These are phyloP conservation scores for Fraxinus sp. DNA, from an alignment of 305 asterid genomes.

Conservation along the genomic window DNA sequence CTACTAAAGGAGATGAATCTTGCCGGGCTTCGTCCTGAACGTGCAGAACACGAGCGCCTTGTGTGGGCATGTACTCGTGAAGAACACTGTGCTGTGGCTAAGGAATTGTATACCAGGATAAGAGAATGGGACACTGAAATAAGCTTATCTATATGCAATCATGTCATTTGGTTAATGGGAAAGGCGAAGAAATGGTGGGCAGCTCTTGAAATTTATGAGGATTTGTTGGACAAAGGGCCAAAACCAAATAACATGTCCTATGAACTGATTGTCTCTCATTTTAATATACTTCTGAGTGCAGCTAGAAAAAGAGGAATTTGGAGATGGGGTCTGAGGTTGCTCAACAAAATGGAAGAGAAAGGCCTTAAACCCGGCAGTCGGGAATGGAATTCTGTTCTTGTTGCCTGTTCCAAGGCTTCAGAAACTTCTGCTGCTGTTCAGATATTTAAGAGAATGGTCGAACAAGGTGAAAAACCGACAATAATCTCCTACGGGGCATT, in stretches of 20 bases:
- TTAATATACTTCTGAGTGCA: constrained; percentile 64
- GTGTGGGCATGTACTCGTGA: constrained; percentile 86
- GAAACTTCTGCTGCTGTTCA: constrained; percentile 78
- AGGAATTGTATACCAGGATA: constrained; percentile 71
- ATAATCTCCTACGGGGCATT: constrained; percentile 82
- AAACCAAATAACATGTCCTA: constrained; percentile 77
- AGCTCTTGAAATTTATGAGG: constrained; percentile 90
- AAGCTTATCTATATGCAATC: constrained; percentile 86
- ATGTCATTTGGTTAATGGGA: constrained; percentile 88
- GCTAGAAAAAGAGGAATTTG: constrained; percentile 81
- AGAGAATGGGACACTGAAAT: constrained; percentile 62
- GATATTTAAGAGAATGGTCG: constrained; percentile 88
- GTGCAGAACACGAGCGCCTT: constrained; percentile 64
- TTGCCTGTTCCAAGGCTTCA: constrained; percentile 86
- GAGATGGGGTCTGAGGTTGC: constrained; percentile 88
- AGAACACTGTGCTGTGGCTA: constrained; percentile 71
- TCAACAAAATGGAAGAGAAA: constrained; percentile 90
- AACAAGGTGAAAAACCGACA: constrained; percentile 78
- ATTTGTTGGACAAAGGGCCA: constrained; percentile 82
- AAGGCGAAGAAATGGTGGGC: constrained; percentile 99
- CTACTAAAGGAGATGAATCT: constrained; percentile 70
- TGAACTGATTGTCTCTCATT: constrained; percentile 76
- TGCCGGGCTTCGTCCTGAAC: constrained; percentile 45
- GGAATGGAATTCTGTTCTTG: constrained; percentile 91
- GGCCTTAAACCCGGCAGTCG: constrained; percentile 77